These are phyloP conservation scores for Blastomyces silverae DNA, from an alignment of 2,329 filamentous ascomycete species.

Conservation along the genomic window DNA sequence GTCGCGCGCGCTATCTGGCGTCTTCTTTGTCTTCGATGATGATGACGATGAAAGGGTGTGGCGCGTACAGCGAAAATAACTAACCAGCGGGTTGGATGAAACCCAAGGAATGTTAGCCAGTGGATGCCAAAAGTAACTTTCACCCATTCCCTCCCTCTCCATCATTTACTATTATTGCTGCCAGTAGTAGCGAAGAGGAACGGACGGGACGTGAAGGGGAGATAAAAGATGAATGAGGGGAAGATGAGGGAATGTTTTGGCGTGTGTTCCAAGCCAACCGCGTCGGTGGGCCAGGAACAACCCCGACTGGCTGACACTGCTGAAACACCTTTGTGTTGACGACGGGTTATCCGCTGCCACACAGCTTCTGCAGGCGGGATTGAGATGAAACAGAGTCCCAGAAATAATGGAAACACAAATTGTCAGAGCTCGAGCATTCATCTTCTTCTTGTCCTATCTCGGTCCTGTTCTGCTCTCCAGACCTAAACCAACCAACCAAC, in stretches of 20 bases:
- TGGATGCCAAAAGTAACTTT: too few species aligned
- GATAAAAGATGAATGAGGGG: background rate
- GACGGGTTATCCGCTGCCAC: background rate
- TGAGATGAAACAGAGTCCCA: background rate
- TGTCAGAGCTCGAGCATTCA: too few species aligned
- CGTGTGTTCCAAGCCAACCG: conserved; percentile 1
- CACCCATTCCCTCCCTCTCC: background rate
- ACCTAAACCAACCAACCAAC: too few species aligned
- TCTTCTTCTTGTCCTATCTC: too few species aligned
- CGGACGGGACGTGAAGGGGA: background rate
- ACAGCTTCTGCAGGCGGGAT: background rate
- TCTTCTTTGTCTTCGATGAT: background rate
- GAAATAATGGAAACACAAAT: background rate
- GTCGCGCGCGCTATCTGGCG: background rate
- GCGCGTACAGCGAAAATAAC: background rate
- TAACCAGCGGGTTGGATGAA: too few species aligned
- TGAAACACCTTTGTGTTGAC: background rate
- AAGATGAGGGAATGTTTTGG: background rate
- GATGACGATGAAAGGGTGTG: background rate
- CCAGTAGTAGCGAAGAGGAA: background rate
- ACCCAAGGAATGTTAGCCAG: too few species aligned
- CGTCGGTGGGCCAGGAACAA: background rate
- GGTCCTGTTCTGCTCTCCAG: too few species aligned
- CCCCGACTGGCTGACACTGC: conserved; percentile 1
- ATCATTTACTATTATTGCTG: background rate